A percentile compares a stretch with the other conserved stretches of the same genome.
These are phyloP conservation scores for Calendula officinalis DNA, from an alignment of 129 eudicot species.

Conservation along the genomic window DNA sequence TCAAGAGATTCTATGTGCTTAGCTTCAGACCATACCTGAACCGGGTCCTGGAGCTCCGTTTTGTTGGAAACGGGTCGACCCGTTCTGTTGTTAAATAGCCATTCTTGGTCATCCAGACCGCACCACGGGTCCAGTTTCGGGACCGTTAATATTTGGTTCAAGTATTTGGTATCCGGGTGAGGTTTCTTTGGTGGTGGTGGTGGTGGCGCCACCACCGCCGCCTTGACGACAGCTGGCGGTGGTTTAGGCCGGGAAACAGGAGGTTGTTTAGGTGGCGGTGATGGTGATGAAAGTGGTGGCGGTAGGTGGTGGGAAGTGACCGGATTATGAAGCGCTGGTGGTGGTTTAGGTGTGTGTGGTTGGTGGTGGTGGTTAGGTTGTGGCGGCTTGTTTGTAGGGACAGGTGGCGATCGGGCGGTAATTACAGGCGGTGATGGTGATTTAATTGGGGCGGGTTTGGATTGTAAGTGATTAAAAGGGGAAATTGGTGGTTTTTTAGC, in stretches of 20 bases:
- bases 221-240: slow-evolving; percentile 26
- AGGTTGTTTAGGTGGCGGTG: slow-evolving; percentile 21
- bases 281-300: slow-evolving; percentile 21
- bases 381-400: too few relatives aligned
- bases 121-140: slow-evolving; percentile 47
- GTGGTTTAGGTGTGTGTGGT: slow-evolving; percentile 1
- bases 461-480: slow-evolving; percentile 7
- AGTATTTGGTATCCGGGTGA: slow-evolving; percentile 71
- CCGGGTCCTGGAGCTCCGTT: slow-evolving; percentile 26
- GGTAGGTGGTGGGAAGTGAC: slow-evolving; percentile 7
- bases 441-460: slow-evolving; percentile 33
- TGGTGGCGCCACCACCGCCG: slow-evolving; percentile 30
- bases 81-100: slow-evolving; percentile 50
- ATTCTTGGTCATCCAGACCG: slow-evolving; percentile 57
- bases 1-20: slow-evolving; percentile 67
- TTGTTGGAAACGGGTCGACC: slow-evolving; percentile 24
- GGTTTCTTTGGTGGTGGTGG: slow-evolving; percentile 34
- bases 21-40: slow-evolving; percentile 78
- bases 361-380: not conserved
- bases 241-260: slow-evolving; percentile 26
- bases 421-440: slow-evolving; percentile 22
- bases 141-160: slow-evolving; percentile 47
- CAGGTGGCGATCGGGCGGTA: slow-evolving; percentile 6
- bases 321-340: slow-evolving; percentile 12
- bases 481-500: slow-evolving; percentile 31